phyloP scores from a whole-genome alignment of 1,139 yeast species.

The Ogataea hybrid region DNA sequence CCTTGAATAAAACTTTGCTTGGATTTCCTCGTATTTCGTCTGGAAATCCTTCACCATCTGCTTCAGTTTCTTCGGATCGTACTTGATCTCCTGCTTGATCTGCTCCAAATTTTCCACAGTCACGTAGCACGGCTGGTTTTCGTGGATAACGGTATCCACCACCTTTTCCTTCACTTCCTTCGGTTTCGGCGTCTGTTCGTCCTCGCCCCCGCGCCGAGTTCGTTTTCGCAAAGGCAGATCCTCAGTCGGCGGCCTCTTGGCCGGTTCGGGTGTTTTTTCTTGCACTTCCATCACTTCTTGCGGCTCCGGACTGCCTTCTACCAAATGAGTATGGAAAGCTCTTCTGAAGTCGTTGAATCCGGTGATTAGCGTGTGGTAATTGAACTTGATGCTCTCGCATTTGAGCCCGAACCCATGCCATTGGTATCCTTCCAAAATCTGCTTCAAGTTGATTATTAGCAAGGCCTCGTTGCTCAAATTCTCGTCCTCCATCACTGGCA shows the following conservation, averaged over 20 bases:
- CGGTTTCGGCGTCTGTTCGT: constrained; percentile 6
- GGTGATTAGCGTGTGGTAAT: constrained; percentile 4
- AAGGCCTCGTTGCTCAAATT: constrained; percentile 15
- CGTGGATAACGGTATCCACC: constrained; percentile 2
- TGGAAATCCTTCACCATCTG: constrained; percentile 30
- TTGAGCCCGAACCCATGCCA: constrained; percentile 22
- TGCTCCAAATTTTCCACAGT: constrained; percentile 20
- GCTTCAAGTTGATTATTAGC: constrained; percentile 15
- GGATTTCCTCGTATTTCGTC: constrained; percentile 28
- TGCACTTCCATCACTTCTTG: constrained; percentile 1
- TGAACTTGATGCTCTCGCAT: constrained; percentile 5
- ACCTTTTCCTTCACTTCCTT: constrained; percentile 7
- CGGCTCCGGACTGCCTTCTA: constrained; percentile 9
- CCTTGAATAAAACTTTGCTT: constrained; percentile 21
- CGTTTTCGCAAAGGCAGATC: constrained; percentile 6
- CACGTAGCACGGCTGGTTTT: constrained; percentile 18
- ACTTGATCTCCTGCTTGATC: constrained; percentile 12
- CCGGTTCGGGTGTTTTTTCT: constrained; percentile 4
- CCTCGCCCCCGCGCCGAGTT: constrained; percentile 8
- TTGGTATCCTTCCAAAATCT: constrained; percentile 22
- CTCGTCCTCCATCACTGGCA: constrained; percentile 20
- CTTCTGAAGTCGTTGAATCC: constrained; percentile 4
- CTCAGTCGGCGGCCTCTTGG: constrained; percentile 1
- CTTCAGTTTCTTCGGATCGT: constrained; percentile 20
- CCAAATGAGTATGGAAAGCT: constrained; percentile 3